These are phyloP conservation scores for Colletotrichum lindemuthianum DNA, from an alignment of 2,329 filamentous ascomycete species.

Conservation along the genomic window DNA sequence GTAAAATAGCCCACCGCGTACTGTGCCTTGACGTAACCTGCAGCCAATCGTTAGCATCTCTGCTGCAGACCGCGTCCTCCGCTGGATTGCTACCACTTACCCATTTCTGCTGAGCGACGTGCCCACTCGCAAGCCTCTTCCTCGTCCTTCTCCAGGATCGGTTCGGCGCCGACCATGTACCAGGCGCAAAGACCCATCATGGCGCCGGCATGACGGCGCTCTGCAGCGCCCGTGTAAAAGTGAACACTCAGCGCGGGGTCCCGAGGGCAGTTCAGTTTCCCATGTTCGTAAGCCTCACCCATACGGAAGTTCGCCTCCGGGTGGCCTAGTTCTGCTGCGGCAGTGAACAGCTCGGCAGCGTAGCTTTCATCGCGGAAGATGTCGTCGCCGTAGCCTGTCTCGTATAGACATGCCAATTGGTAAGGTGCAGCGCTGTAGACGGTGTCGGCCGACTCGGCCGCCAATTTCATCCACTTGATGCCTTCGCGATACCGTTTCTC, in stretches of 20 bases:
- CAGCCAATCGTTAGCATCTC: conserved; percentile 30
- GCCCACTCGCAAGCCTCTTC: conserved; percentile 98
- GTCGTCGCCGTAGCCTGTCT: conserved; percentile 93
- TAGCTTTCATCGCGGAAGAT: conserved; percentile 92
- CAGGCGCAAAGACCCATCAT: conserved; percentile 99
- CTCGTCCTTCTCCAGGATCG: conserved; percentile 93
- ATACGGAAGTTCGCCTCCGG: conserved; percentile 86
- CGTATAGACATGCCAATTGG: conserved; percentile 87
- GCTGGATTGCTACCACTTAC: conserved; percentile 61
- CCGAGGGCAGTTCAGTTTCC: conserved; percentile 83
- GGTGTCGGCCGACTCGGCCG: conserved; percentile 85
- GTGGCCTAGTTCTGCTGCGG: conserved; percentile 92
- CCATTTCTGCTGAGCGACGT: conserved; percentile 82
- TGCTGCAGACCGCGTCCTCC: neutral
- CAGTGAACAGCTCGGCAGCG: conserved; percentile 92
- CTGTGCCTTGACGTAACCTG: conserved; percentile 79
- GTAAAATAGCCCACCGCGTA: conserved; percentile 98
- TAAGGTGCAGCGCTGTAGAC: conserved; percentile 96
- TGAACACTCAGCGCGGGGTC: conserved; percentile 95
- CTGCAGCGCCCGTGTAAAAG: conserved; percentile 94
- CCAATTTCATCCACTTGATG: conserved; percentile 95
- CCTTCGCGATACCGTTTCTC: conserved; percentile 89
- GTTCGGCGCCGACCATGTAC: conserved; percentile 96
- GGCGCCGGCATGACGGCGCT: conserved; percentile 81
- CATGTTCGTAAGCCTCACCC: conserved; percentile 97